phyloP scores from a whole-genome alignment of 768 basidiomycete genomes.

The Xerocomellus chrysenteron region DNA sequence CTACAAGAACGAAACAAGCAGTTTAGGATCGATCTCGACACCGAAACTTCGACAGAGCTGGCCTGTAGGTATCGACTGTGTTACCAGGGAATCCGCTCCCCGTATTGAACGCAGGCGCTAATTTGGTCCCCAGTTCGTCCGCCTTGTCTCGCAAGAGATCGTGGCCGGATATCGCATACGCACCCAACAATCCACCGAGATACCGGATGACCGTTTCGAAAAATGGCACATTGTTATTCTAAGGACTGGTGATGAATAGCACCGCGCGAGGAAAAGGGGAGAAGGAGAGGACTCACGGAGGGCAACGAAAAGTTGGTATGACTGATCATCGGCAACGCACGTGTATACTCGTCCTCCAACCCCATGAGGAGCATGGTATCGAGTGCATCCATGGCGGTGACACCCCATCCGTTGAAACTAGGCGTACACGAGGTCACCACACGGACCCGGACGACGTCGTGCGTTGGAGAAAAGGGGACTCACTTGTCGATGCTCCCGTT shows the following conservation, averaged over 20 bases:
- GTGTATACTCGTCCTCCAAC: conserved; percentile 64
- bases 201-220: conserved; percentile 89
- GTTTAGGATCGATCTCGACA: background rate
- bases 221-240: conserved; percentile 46
- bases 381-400: conserved; percentile 75
- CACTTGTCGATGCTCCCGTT: conserved; percentile 55
- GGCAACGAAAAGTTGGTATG: conserved; percentile 48
- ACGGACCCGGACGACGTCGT: conserved; percentile 20
- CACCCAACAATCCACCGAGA: conserved; percentile 82
- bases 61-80: conserved; percentile 66
- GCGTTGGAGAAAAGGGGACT: conserved; percentile 30
- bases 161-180: conserved; percentile 72
- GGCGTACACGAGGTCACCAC: background rate
- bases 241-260: background rate
- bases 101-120: conserved; percentile 73
- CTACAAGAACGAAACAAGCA: background rate
- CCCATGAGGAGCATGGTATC: conserved; percentile 86
- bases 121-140: conserved; percentile 66
- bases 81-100: conserved; percentile 69
- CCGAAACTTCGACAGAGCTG: conserved; percentile 11
- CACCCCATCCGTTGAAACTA: conserved; percentile 81
- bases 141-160: conserved; percentile 64
- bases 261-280: background rate
- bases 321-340: conserved; percentile 54
- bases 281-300: conserved; percentile 32